A percentile compares a stretch with the other conserved stretches of the same genome.
phyloP scores from a whole-genome alignment of 1,139 yeast genomes.

The Geotrichum siamense region DNA sequence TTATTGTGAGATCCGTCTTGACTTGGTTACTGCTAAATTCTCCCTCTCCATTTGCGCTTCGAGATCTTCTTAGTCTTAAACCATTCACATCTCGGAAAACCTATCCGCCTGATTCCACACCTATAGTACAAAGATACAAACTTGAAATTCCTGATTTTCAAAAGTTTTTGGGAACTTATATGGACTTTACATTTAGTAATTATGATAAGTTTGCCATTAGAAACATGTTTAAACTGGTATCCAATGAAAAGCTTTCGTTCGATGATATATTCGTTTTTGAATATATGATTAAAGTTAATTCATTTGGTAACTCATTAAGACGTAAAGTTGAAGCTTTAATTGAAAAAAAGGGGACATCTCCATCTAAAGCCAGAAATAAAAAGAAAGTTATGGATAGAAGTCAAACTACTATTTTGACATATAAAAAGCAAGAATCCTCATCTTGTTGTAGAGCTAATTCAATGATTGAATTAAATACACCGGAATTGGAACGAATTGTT shows the following conservation, averaged over 20 bases:
- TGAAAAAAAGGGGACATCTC: too few relatives aligned
- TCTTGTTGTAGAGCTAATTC: background rate
- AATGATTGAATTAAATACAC: background rate
- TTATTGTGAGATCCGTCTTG: background rate
- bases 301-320: background rate
- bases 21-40: background rate
- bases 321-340: background rate
- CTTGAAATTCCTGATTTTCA: background rate
- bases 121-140: background rate
- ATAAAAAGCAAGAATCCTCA: background rate
- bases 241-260: background rate
- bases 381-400: background rate
- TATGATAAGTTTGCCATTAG: background rate
- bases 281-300: background rate
- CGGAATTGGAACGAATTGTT: background rate
- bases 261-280: background rate
- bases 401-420: slow-evolving; percentile 3
- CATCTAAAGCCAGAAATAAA: background rate
- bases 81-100: background rate
- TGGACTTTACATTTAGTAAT: background rate
- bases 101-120: background rate
- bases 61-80: background rate
- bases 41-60: background rate
- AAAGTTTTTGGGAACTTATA: background rate
- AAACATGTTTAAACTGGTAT: too few relatives aligned